A percentile compares a stretch with the other conserved stretches of the same genome.
These are phyloP conservation scores for Eucalyptus globulus DNA, from an alignment of 345 rosid species.

Conservation along the genomic window DNA sequence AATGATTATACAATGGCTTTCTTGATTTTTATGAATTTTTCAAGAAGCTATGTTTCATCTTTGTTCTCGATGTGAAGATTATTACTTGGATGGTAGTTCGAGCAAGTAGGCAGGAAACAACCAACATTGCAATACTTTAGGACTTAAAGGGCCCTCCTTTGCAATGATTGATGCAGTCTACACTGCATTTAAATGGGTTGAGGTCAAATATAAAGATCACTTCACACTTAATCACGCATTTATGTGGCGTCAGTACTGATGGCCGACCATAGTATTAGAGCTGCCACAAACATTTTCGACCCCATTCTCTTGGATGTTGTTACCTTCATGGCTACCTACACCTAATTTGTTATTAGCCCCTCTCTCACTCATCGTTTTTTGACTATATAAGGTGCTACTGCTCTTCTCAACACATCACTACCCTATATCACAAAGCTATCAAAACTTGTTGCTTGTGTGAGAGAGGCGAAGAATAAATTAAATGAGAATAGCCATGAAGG, in stretches of 20 bases:
- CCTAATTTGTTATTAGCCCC: not conserved
- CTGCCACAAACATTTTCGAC: too few species aligned
- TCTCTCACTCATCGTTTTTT: too few species aligned
- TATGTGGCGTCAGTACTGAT: rapidly evolving
- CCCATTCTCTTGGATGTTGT: too few species aligned
- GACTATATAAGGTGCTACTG: not conserved
- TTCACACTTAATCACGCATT: not conserved
- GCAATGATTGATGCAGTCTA: not conserved
- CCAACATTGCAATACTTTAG: not conserved
- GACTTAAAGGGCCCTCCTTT: not conserved
- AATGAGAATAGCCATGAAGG: too few species aligned
- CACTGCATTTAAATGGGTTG: not conserved
- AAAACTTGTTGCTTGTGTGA: not conserved
- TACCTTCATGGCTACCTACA: not conserved
- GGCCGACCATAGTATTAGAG: not conserved
- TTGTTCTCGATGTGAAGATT: too few species aligned
- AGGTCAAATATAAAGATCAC: not conserved
- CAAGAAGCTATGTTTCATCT: not conserved
- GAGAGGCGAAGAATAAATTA: too few species aligned
- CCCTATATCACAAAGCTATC: not conserved
- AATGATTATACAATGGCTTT: not conserved
- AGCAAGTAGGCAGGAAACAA: not conserved
- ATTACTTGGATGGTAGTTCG: too few species aligned
- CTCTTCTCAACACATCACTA: not conserved
- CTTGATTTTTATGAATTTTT: not conserved